A percentile compares a stretch with the other conserved stretches of the same genome.
These are phyloP conservation scores for Kuraishia borneana DNA, from an alignment of 805 yeast genomes.

Conservation along the genomic window DNA sequence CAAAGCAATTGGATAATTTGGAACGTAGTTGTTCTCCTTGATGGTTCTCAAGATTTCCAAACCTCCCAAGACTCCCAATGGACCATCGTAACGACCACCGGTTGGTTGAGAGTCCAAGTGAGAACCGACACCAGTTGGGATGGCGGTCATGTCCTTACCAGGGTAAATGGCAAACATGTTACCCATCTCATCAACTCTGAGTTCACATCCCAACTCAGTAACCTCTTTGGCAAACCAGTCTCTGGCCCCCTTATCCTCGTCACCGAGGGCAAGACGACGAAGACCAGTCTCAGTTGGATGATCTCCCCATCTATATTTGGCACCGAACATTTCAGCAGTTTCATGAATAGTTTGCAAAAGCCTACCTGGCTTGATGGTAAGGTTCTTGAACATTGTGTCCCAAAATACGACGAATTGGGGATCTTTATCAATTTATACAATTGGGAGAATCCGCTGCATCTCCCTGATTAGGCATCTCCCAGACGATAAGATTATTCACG, in stretches of 20 bases:
- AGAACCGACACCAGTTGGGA: constrained; percentile 61
- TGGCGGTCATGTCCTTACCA: constrained; percentile 31
- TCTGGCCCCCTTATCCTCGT: constrained; percentile 49
- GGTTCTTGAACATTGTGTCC: constrained; percentile 1
- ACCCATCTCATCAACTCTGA: constrained; percentile 54
- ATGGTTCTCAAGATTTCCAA: constrained; percentile 56
- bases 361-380: constrained; percentile 25
- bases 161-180: constrained; percentile 58
- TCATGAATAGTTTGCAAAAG: constrained; percentile 48
- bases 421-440: too few species aligned
- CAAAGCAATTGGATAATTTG: constrained; percentile 54
- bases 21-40: constrained; percentile 43
- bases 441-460: too few species aligned
- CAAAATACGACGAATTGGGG: too few species aligned
- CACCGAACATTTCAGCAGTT: constrained; percentile 49
- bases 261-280: constrained; percentile 50
- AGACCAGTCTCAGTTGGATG: constrained; percentile 52
- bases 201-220: constrained; percentile 39
- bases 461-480: too few species aligned
- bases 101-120: constrained; percentile 72
- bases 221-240: constrained; percentile 55
- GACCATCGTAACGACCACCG: constrained; percentile 70
- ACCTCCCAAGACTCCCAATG: constrained; percentile 57
- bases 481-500: too few species aligned
- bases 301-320: constrained; percentile 51